Conservation (phyloP, 1,284 basidiomycete genomes). For the Leccinum fuscescens region DNA sequence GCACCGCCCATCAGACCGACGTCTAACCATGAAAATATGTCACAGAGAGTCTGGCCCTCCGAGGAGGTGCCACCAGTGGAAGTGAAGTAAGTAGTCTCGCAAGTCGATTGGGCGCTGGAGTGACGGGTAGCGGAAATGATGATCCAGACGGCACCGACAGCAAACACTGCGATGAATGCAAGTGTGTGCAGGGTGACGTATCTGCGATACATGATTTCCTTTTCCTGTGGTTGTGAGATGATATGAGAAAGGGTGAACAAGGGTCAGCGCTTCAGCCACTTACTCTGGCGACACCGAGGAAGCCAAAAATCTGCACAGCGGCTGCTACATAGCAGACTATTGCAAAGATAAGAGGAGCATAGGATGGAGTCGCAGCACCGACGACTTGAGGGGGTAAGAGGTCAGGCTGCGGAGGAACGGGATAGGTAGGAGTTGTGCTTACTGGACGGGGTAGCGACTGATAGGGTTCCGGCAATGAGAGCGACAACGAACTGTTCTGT, state of each 20-base stretch:
- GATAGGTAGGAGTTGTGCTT: slow-evolving; percentile 28
- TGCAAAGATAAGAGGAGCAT: slow-evolving; percentile 73
- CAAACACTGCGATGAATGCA: slow-evolving; percentile 59
- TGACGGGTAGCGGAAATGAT: slow-evolving; percentile 77
- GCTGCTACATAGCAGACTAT: slow-evolving; percentile 73
- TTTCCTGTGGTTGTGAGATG: slow-evolving; percentile 56
- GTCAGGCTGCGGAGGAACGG: slow-evolving; percentile 1
- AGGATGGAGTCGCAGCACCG: slow-evolving; percentile 75
- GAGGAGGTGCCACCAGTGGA: slow-evolving; percentile 37
- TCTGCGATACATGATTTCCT: slow-evolving; percentile 68
- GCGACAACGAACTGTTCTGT: slow-evolving; percentile 72
- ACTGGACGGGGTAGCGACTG: slow-evolving; percentile 79
- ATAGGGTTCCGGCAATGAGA: slow-evolving; percentile 72
- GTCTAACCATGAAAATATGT: slow-evolving; percentile 87
- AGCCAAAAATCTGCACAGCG: slow-evolving; percentile 74
- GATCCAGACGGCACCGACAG: slow-evolving; percentile 77
- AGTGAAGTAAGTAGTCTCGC: slow-evolving; percentile 62
- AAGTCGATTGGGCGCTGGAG: slow-evolving; percentile 62
- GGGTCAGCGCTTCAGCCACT: slow-evolving; percentile 22
- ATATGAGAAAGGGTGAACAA: not conserved
- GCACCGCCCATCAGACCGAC: slow-evolving; percentile 88
- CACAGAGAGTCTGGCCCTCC: slow-evolving; percentile 71
- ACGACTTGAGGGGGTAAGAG: slow-evolving; percentile 57
- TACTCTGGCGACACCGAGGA: slow-evolving; percentile 78
- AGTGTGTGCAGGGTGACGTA: slow-evolving; percentile 73